A percentile compares a stretch with the other conserved stretches of the same genome.
These are phyloP conservation scores for Phoenix dactylifera DNA, from an alignment of 176 grass and related monocot genomes.

Conservation along the genomic window DNA sequence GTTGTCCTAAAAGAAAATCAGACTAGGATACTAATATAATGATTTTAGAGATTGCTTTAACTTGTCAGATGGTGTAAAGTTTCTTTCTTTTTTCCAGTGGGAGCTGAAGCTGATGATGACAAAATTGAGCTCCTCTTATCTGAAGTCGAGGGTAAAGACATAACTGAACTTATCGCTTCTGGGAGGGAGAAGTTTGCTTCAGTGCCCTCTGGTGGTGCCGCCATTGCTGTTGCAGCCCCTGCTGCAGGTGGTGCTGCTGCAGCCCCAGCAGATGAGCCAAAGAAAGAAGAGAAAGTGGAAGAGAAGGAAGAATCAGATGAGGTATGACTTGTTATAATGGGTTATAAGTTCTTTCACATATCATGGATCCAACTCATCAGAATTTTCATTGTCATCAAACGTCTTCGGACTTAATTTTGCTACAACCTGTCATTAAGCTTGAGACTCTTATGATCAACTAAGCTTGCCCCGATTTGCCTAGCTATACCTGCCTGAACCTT, in stretches of 20 bases:
- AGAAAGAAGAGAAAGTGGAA: conserved; percentile 56
- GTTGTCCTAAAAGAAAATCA: too few relatives aligned
- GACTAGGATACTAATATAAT: too few relatives aligned
- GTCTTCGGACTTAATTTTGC: too few relatives aligned
- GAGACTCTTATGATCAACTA: too few relatives aligned
- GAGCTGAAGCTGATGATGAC: conserved; percentile 35
- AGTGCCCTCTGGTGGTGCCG: conserved; percentile 33
- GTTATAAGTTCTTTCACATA: too few relatives aligned
- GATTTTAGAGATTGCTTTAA: too few relatives aligned
- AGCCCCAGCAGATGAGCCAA: conserved; percentile 34
- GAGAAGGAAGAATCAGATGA: conserved; percentile 66
- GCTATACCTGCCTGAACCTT: too few relatives aligned
- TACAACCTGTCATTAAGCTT: too few relatives aligned
- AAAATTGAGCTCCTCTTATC: conserved; percentile 33
- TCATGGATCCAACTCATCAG: too few relatives aligned
- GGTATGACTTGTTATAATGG: conserved; percentile 11
- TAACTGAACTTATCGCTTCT: conserved; percentile 39
- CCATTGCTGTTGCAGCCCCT: conserved; percentile 18
- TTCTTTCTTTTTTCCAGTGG: conserved; percentile 18
- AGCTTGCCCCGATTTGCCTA: too few relatives aligned
- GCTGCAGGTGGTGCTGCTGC: conserved; percentile 13
- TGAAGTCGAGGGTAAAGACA: conserved; percentile 45
- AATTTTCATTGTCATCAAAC: too few relatives aligned
- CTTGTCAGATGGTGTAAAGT: neutral
- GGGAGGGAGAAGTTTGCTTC: conserved; percentile 60